A percentile compares a stretch with the other conserved stretches of the same genome.
Evolutionary conservation across 371 early-diverging fungal genomes (phyloP).

Genomic region (Rhizomucor miehei): DNA sequence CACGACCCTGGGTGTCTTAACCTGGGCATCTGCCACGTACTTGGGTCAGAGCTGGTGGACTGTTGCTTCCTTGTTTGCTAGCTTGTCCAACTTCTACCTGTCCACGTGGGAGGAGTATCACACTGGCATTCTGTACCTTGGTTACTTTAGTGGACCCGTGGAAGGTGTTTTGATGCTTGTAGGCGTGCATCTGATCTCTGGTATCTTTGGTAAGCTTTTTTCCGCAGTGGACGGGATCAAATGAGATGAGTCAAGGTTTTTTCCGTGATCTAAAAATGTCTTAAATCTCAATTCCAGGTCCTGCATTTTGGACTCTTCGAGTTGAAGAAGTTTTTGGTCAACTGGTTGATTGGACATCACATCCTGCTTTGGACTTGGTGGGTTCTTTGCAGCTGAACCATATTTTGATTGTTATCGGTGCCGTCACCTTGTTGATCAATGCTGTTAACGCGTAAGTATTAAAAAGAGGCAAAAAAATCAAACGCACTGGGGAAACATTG

Average conservation of each 20-base stretch:
- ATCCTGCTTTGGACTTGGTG: conserved; percentile 25
- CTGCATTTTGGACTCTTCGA: conserved; percentile 38
- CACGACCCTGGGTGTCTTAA: conserved; percentile 61
- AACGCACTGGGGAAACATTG: neutral
- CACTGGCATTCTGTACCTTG: conserved; percentile 87
- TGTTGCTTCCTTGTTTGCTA: conserved; percentile 49
- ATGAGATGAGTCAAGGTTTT: neutral
- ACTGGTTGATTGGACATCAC: conserved; percentile 18
- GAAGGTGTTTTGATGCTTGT: conserved; percentile 89
- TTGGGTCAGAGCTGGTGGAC: conserved; percentile 83
- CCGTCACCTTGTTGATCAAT: conserved; percentile 55
- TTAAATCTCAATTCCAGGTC: conserved; percentile 20
- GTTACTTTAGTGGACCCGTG: conserved; percentile 93
- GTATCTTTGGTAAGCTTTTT: conserved; percentile 59
- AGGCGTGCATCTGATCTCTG: conserved; percentile 64
- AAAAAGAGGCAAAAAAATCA: conserved; percentile 1
- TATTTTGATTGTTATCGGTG: conserved; percentile 56
- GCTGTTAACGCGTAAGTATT: conserved; percentile 53
- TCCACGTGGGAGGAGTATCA: conserved; percentile 97
- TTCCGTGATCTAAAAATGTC: neutral
- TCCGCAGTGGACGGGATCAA: no score
- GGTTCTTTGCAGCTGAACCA: conserved; percentile 63
- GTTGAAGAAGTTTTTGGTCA: conserved; percentile 29
- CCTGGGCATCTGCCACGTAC: conserved; percentile 64
- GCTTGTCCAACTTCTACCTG: conserved; percentile 85